Evolutionary conservation across 495 filamentous ascomycete genomes (phyloP), one percentile per base, ranked within the genome.

Genomic region (Aspergillus campestris): DNA sequence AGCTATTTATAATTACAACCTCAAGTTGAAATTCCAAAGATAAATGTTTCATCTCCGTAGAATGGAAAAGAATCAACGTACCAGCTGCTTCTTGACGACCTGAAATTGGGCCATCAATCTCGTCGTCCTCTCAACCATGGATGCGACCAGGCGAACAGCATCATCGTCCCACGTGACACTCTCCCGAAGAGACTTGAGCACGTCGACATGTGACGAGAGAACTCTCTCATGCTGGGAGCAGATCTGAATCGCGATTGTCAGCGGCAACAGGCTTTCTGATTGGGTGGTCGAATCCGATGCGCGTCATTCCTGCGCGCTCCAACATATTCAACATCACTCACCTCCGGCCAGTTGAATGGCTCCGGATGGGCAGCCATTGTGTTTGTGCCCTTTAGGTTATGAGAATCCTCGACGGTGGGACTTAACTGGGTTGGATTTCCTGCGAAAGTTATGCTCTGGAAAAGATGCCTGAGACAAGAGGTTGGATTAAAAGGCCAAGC

Each of bases 41-140:
- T 24, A 24, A 2, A 1, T 24, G 2, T 4, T 24, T 24, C 4
- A 24, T 24, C 4, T 4, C 18, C 4, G 18, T 24, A 14, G 5
- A 8, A 7, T 6, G 9, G 9, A 34, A 3, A 13, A 31, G 9
- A 43, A 29, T 34, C 3, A 30, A 61, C 67, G 48, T 30, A 71
- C 68, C 38, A 69, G 47, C 11, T 61, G 47, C n/a, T 59, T 58
- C 36, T 62, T 57, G 24, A 66, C 37, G 7, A 62, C 27, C n/a
- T 62, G 54, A 28, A 61, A 64, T 32, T 73, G 61, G 10, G 55
- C 53, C 34, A 66, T 52, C 27, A 67, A 48, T 34, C 62, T 60
- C 12, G 65, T 48, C 6, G 69, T 67, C 52, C 55, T 67, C 27
- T 63, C 61, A 14, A 67, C 37, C 62, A 73, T 70, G 6, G 57